Evolutionary conservation across 306 rosid genomes (phyloP).

Genomic region (Geum urbanum): DNA sequence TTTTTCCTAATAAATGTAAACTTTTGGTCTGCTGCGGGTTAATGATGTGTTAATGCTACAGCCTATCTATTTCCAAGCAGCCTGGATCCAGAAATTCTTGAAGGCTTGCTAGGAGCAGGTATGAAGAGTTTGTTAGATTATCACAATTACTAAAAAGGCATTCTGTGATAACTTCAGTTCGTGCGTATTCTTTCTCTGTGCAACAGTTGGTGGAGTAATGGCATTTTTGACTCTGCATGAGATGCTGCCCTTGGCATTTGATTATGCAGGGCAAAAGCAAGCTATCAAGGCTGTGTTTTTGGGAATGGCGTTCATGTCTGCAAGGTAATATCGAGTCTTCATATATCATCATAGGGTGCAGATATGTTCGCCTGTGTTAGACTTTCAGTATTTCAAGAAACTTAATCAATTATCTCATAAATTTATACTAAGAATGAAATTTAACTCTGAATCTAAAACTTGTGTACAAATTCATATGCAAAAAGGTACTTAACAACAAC

Average conservation of each 20-base stretch:
- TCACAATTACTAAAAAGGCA: not conserved
- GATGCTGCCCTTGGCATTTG: conserved; percentile 93
- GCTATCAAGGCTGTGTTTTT: conserved; percentile 84
- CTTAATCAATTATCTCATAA: no score
- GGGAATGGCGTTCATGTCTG: conserved; percentile 99
- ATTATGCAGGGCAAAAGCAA: conserved; percentile 91
- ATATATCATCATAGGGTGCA: not conserved
- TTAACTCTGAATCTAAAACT: not conserved
- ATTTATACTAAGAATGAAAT: no score
- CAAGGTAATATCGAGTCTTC: conserved; percentile 47
- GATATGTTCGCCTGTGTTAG: not conserved
- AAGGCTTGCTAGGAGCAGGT: conserved; percentile 97
- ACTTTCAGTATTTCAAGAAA: not conserved
- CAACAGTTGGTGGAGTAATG: conserved; percentile 91
- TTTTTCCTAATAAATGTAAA: not conserved
- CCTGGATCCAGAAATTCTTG: conserved; percentile 86
- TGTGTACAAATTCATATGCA: not conserved
- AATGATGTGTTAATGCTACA: conserved; percentile 33
- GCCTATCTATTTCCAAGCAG: conserved; percentile 92
- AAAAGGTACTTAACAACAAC: not conserved
- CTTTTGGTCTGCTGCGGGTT: not conserved
- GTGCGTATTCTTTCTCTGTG: conserved; percentile 13
- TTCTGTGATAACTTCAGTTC: conserved; percentile 12
- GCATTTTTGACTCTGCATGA: conserved; percentile 92
- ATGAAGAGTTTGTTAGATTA: conserved; percentile 20